Base-by-base conservation (phyloP, 345 rosid genomes). In the Gossypium rotundifolium region DNA sequence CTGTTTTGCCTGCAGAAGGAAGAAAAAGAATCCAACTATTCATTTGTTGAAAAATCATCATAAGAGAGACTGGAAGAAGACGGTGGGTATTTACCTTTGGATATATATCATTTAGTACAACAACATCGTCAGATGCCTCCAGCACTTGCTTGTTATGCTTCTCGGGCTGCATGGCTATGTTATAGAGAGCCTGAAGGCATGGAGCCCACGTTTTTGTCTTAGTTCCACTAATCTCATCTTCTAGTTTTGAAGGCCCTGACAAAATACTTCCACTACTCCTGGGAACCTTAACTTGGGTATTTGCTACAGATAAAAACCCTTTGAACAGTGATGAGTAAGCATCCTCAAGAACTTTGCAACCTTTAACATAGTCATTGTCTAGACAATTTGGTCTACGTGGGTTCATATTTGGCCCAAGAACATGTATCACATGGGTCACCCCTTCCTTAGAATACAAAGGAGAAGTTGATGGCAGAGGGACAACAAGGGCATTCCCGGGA, bases 391-490 rank as follows among this genome's bases (percentile, higher is more conserved):
- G 98, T 79, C 97, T 86, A 51, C 81, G 81, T 25, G 93, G 96
- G 76, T 95, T 95, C 99, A 93, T 93, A 79, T 95, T 93, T 49
- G 99, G 99, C 63, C 99, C 98, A 84, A 95, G 92, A 77, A 95
- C 96, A 84, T 95, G 98, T 83, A 95, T 88, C 73, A 93, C 88
- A 77, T 95, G 96, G 60, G 94, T 81, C 79, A 95, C 82, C 14
- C 94, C 93, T 89, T 95, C 96, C 79, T 80, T 85, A 20, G 13
- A 68, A 62, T 66, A 85, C 82, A 95, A 77, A n/a, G 96, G 96
- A 82, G 88, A 91, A 58, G 83, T 82, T 74, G 90, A 82, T 79
- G 97, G 90, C 57, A 95, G 97, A 48, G 96, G 93, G 76, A 93
- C 98, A 73, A 88, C 93, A 12, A 91, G 79, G 3, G 94, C 87